Base-by-base conservation (phyloP, 441 rosid species). In the Breynia disticha region DNA sequence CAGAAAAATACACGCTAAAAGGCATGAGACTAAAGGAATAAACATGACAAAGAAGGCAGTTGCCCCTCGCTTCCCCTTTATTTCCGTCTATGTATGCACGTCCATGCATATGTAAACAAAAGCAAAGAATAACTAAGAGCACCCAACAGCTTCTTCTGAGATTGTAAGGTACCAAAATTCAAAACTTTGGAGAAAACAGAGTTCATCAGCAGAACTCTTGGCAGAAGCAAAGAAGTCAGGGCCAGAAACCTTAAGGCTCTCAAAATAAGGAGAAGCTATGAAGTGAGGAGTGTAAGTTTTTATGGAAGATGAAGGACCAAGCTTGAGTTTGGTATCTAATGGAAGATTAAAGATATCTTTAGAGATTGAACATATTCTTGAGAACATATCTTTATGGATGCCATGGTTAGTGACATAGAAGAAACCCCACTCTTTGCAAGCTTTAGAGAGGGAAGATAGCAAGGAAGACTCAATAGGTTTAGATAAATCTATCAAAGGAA, bases 201-300 rank as follows among this genome's bases (percentile, higher is more conserved):
- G 72, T 53, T 42, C 72, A 53, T 66, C 67, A 7, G 66, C 53
- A 14, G 90, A 72, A 5, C 50, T 51, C 42, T 69, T 69, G 4
- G 84, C 90, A 52, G 87, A 83, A 39, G 68, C 43, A 12, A 60
- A 53, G 62, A 78, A 83, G 55, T 83, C 75, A 0, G 86, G 81
- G 19, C 84, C 86, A 12, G 80, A 74, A 37, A 80, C 81, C 32
- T 76, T 80, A 19, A 83, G 63, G 50, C 87, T 78, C 56, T 76
- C 84, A 10, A 78, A 83, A 71, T 67, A 83, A 45, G 87, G 84
- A 47, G 90, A 83, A 2, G 90, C 90, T 8, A 78, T 80, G 74
- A 76, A 83, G 68, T 52, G 78, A 0, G 84, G 86, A 48, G 83
- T 84, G 69, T 76, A 84, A 21, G 74, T 62, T 51, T 61, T 64